Base-by-base conservation (phyloP, 805 yeast genomes). In the Isabelozyma heimii region DNA sequence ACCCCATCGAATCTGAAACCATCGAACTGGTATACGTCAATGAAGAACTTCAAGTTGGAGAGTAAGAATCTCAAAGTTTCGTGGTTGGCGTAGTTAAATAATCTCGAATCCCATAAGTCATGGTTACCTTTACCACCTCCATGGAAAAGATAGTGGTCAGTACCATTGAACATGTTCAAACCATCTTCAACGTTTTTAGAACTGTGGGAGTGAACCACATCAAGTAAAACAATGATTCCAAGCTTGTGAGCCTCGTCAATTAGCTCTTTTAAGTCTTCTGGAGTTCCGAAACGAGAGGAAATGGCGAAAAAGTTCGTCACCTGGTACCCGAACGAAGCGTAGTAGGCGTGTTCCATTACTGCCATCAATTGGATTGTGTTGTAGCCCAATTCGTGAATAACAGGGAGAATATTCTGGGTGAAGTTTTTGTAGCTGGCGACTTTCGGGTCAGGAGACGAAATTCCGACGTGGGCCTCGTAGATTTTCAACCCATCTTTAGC, bases 1-100 rank as follows among this genome's bases (percentile, higher is more conserved):
- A 92, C 97, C 53, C 99, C 99, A 66, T 92, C 99, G 57, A 92
- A 92, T 61, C 99, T 77, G 72, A 91, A 92, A 4, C 99, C 99
- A 61, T 92, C 99, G 66, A 92, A 92, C 49, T 82, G 77, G 67
- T 83, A 92, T 53, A 83, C 89, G 47, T 91, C 95, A 44, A 91
- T 70, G 67, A 83, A 94, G 65, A 80, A 92, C 49, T 91, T 87
- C 62, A 92, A 75, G 67, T 92, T 94, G 13, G 94, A 82, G 49
- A 92, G 76, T 52, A 92, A 69, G 62, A 94, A 92, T 58, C 97
- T 75, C 55, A 91, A 76, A 0, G 96, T 96, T 68, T 94, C 98
- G 66, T 91, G 89, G 65, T 82, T 85, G 6, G 96, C 91, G 62
- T 92, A 92, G 66, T 92, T 88, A 76, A 92, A 92, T 52, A 94